Evolutionary conservation across 2,329 filamentous ascomycete species (phyloP), one percentile per base, ranked within the genome.

Genomic region (Penicillium italicum): DNA sequence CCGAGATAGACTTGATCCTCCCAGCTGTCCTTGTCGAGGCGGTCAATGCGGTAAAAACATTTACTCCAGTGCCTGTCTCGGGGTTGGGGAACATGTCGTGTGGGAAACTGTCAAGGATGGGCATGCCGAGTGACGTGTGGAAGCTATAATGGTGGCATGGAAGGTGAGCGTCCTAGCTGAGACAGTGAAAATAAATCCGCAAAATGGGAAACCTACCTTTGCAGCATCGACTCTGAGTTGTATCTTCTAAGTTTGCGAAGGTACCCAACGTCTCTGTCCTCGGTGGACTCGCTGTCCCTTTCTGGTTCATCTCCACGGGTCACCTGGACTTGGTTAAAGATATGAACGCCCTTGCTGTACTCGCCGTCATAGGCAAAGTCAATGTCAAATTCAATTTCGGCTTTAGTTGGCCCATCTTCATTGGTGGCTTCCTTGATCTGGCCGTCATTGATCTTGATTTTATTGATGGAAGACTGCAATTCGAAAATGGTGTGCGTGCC

Each of bases 91-190:
- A 91, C 51, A 97, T 87, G 30, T 78, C 64, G n/a, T 62, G 76
- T 0, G 94, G 94, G 69, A 89, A 97, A 70, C 91, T 96, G 68
- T 94, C 86, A 33, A 96, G 80, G 28, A 92, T 69, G 1, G 93
- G 91, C 67, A 91, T 94, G 1, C 82, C 76, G 8, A 93, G 78
- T 20, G 69, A 61, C 31, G 71, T 69, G 37, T 70, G 57, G 55
- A 71, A 75, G 47, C 74, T 76, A 60, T 24, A n/a, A 44, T 43
- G 16, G 34, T 20, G 31, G n/a, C 18, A 41, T 18, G 42, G 22
- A 30, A 33, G 31, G 24, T 50, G 18, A 42, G 43, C 34, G 8
- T 58, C 37, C 34, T 28, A 47, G 37, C 45, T 42, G 41, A 51
- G 47, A 64, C 55, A 61, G 53, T 43, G 33, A 45, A 20, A 42